Evolutionary conservation across 2,329 filamentous ascomycete genomes (phyloP).

Genomic region (Claviceps pazoutovae): DNA sequence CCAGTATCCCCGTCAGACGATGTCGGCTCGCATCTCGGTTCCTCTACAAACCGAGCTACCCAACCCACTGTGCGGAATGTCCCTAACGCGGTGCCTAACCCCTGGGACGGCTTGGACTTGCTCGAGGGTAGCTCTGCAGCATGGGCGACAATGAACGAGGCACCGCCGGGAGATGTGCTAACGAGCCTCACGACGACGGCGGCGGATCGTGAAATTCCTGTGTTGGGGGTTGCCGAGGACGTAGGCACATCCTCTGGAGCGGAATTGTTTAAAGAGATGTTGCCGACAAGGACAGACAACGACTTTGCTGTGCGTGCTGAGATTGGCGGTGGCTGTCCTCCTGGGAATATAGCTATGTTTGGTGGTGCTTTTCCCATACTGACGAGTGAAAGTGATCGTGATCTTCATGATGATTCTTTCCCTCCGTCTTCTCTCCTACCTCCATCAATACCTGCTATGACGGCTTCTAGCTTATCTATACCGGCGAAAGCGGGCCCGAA

Average conservation of each 20-base stretch:
- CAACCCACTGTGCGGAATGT: not conserved
- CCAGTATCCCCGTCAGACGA: not conserved
- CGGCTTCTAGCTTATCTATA: not conserved
- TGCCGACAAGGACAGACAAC: no score
- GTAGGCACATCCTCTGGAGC: no score
- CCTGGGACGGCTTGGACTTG: not conserved
- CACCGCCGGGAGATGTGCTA: not conserved
- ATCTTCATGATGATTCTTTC: not conserved
- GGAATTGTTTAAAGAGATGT: no score
- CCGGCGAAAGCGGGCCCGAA: not conserved
- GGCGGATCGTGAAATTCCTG: not conserved
- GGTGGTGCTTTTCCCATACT: no score
- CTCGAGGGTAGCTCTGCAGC: not conserved
- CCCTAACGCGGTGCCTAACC: not conserved
- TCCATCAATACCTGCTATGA: not conserved
- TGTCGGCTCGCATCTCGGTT: no score
- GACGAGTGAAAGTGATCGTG: no score
- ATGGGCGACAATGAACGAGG: not conserved
- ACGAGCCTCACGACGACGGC: not conserved
- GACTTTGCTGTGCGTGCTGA: no score
- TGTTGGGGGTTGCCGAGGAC: not conserved
- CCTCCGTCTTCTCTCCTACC: not conserved
- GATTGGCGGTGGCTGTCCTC: no score
- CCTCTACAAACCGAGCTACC: not conserved
- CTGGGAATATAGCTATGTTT: not conserved